phyloP scores from a whole-genome alignment of 2,329 filamentous ascomycete genomes.

The Aspergillus aculeatus region DNA sequence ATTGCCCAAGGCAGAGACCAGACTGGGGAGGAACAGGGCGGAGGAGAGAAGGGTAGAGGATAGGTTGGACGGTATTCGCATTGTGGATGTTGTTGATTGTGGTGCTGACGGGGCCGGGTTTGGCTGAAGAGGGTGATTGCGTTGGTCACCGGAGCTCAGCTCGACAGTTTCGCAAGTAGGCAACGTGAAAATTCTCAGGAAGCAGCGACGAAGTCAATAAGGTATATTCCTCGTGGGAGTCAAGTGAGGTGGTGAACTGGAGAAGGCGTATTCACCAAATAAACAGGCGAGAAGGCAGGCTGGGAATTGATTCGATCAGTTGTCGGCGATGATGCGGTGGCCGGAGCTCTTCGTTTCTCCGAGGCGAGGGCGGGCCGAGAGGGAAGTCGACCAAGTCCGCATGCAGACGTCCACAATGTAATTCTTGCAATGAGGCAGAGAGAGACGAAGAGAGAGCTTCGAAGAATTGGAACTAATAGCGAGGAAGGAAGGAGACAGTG shows the following conservation, averaged over 20 bases:
- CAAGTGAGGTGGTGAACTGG: neutral
- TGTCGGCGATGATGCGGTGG: slow-evolving; percentile 20
- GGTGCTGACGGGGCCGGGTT: neutral
- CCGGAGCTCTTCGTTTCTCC: slow-evolving; percentile 28
- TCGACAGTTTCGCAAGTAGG: slow-evolving; percentile 1
- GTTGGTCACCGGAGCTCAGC: slow-evolving; percentile 13
- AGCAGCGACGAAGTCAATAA: neutral
- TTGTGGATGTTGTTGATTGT: slow-evolving; percentile 17
- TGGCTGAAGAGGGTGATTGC: slow-evolving; percentile 7
- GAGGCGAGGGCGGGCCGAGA: slow-evolving; percentile 7
- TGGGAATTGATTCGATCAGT: slow-evolving; percentile 15
- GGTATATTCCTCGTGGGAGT: neutral
- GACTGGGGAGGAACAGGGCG: slow-evolving; percentile 24
- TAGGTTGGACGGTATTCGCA: slow-evolving; percentile 34
- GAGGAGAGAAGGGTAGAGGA: slow-evolving; percentile 27
- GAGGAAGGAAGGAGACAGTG: neutral
- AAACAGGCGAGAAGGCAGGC: slow-evolving; percentile 6
- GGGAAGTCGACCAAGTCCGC: neutral
- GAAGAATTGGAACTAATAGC: neutral
- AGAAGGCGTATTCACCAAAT: neutral
- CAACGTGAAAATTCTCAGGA: neutral
- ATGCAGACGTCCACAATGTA: neutral
- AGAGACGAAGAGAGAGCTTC: neutral
- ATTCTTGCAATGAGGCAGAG: neutral
- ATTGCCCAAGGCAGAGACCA: slow-evolving; percentile 27